Evolutionary conservation across 306 rosid genomes (phyloP), one percentile per base, ranked within the genome.

Genomic region (Trifolium subterraneum): DNA sequence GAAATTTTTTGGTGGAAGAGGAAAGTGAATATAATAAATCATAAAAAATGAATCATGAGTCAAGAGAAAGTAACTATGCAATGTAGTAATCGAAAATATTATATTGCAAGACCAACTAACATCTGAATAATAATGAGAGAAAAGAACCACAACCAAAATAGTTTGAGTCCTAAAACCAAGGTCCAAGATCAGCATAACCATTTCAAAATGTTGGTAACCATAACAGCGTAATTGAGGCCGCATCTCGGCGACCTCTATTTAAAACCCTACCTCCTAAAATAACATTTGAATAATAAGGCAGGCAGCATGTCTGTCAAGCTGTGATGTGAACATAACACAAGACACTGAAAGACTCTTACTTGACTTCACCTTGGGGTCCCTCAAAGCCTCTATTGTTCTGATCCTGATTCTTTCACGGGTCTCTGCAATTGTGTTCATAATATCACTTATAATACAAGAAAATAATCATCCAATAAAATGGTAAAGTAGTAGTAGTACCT

Each of bases 321-420:
- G 64, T 79, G 66, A 60, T 29, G 39, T 62, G 74, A 52, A 61
- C 50, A 56, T 41, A 56, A 54, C 7, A 54, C 55, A 80, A 79
- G 78, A 77, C 76, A n/a, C n/a, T n/a, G n/a, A n/a, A n/a, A n/a
- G n/a, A 22, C 1, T 86, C 92, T 83, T 86, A 88, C 84, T 82
- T 86, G 90, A 88, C 95, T 78, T 94, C 95, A 92, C 98, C 99
- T 92, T 82, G 81, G 92, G 97, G 85, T 94, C 83, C 79, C 77
- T 88, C 86, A 92, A 81, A 68, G 99, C 96, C 78, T 92, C 96
- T 73, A 59, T 29, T 13, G 97, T 94, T 88, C 87, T 85, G 63
- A 60, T 85, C 86, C 59, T 90, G 87, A 94, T 92, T 68, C 83
- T 81, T 71, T 82, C 88, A 4, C 95, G 79, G 47, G 97, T 90